Evolutionary conservation across 1,284 basidiomycete genomes (phyloP), one percentile per base, ranked within the genome.

Genomic region (Ustilago sp.): DNA sequence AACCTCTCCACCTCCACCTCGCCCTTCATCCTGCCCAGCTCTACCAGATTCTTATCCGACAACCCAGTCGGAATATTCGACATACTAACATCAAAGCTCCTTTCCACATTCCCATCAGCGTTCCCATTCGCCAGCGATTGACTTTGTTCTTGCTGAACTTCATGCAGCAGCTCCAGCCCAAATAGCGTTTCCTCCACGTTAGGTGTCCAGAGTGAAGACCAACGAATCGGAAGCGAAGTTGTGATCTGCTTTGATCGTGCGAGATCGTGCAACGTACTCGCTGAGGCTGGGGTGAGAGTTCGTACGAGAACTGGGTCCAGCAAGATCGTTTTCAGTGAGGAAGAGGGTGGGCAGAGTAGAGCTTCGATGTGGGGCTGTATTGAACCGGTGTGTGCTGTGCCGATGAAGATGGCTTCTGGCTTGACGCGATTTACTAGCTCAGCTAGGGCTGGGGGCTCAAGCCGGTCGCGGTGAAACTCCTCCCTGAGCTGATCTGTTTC

Each of bases 31-130:
- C 58, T 15, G 19, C 66, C 60, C 8, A 69, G 4, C 34, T 67
- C 68, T 5, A 61, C 59, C 1, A 63, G 17, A 11, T 51, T 55
- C 1, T 56, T 45, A 1, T 57, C 52, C 13, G 70, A 73, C 9
- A 70, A 19, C 0, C 69, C 69, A 3, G 68, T 72, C 11, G 74
- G 68, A 36, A 72, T 77, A 41, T 68, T 59, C 19, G 69, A 77
- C 57, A 72, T 53, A 50, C 68, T 69, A n/a, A 72, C 66, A 54
- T 77, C 74, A 15, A 76, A 77, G 39, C 61, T 59, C 32, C 65
- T 64, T 34, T 71, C 68, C 17, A 62, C 48, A 38, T 65, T 71
- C 12, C n/a, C 23, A 36, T 74, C 59, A 0, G 59, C 48, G 17
- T 59, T 56, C 12, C 66, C 58, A 17, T 62, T 66, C 3, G 8